phyloP scores from a whole-genome alignment of 2,329 filamentous ascomycete species.

The Penicillium sp. region DNA sequence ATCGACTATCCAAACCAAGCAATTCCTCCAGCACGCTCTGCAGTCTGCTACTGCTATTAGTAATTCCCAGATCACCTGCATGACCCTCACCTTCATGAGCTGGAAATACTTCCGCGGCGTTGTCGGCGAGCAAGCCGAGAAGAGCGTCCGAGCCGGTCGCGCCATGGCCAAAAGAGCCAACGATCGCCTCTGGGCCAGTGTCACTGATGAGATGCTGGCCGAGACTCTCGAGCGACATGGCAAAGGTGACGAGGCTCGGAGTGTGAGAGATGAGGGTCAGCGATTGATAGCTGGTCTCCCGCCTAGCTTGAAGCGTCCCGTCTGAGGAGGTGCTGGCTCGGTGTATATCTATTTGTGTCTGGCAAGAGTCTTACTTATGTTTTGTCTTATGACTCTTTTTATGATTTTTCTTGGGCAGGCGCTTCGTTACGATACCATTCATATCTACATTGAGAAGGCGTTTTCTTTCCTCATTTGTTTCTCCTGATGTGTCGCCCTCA shows the following conservation, averaged over 20 bases:
- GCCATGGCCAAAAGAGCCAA: conserved; percentile 69
- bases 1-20: conserved; percentile 76
- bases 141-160: conserved; percentile 70
- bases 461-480: conserved; percentile 3
- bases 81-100: conserved; percentile 84
- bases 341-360: background rate
- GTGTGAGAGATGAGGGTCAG: conserved; percentile 49
- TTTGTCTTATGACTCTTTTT: conserved; percentile 5
- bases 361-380: background rate
- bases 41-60: conserved; percentile 66
- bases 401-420: conserved; percentile 13
- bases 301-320: conserved; percentile 35
- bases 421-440: conserved; percentile 35
- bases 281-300: conserved; percentile 42
- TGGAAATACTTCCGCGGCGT: conserved; percentile 79
- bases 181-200: conserved; percentile 75
- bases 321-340: conserved; percentile 7
- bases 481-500: background rate
- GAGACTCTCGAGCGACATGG: conserved; percentile 75
- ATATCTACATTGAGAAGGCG: conserved; percentile 23
- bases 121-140: conserved; percentile 76
- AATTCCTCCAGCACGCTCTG: conserved; percentile 73
- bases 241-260: conserved; percentile 55
- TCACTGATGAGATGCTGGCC: conserved; percentile 75
- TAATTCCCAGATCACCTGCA: conserved; percentile 79